Conservation (phyloP, 352 stramenopile genomes). For the Globisporangium splendens region DNA sequence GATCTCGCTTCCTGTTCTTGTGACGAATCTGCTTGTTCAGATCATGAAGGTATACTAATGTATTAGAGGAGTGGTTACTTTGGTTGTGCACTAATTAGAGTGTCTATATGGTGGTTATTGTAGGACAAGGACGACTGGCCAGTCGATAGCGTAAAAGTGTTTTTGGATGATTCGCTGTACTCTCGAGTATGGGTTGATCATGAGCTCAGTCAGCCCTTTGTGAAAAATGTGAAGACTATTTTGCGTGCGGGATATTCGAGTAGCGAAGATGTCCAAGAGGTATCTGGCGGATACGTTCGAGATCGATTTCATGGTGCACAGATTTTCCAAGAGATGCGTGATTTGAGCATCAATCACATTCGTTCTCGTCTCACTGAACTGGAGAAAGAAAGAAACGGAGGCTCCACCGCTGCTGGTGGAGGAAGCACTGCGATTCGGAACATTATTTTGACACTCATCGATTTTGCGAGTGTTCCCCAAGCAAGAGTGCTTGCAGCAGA, state of each 20-base stretch:
- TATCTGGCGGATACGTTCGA: slow-evolving; percentile 20
- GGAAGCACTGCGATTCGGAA: slow-evolving; percentile 60
- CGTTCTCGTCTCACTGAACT: slow-evolving; percentile 55
- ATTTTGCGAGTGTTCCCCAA: slow-evolving; percentile 60
- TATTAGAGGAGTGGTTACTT: background rate
- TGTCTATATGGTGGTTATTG: background rate
- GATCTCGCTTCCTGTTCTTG: slow-evolving; percentile 64
- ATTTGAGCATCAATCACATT: slow-evolving; percentile 71
- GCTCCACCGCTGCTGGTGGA: slow-evolving; percentile 17
- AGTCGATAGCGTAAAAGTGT: slow-evolving; percentile 84
- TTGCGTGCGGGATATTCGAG: slow-evolving; percentile 20
- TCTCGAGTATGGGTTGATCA: slow-evolving; percentile 83
- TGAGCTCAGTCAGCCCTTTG: slow-evolving; percentile 73
- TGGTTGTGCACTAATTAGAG: background rate
- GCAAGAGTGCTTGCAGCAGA: slow-evolving; percentile 64
- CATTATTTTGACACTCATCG: slow-evolving; percentile 71
- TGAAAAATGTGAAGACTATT: slow-evolving; percentile 77
- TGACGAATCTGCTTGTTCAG: slow-evolving; percentile 66
- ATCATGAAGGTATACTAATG: slow-evolving; percentile 49
- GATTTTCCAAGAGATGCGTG: slow-evolving; percentile 44
- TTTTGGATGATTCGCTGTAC: slow-evolving; percentile 80
- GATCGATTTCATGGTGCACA: slow-evolving; percentile 40
- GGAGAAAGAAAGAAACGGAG: slow-evolving; percentile 52
- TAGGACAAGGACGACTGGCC: slow-evolving; percentile 57
- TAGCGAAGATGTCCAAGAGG: slow-evolving; percentile 8